Percentiles rank a stretch among this genome's conserved stretches.
Evolutionary conservation across 306 rosid genomes (phyloP).

Genomic region (Coriaria nepalensis): DNA sequence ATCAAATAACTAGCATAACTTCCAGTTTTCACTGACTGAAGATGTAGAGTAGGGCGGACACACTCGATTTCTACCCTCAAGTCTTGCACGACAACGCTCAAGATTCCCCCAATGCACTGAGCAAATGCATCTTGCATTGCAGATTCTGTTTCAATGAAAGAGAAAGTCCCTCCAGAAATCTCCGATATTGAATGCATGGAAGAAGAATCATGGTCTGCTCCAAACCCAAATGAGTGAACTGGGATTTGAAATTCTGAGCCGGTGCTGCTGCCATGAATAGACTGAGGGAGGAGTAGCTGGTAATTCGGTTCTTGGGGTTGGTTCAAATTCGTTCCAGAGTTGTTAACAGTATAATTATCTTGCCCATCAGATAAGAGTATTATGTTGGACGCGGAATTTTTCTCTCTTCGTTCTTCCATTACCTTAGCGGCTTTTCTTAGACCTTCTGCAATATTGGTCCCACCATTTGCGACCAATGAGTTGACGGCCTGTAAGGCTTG

Average conservation of each 20-base stretch:
- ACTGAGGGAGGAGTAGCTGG: conserved; percentile 65
- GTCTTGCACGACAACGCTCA: conserved; percentile 89
- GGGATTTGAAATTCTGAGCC: conserved; percentile 78
- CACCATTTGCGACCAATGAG: conserved; percentile 95
- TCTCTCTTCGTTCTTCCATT: conserved; percentile 83
- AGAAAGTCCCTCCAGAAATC: conserved; percentile 91
- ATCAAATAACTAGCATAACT: conserved; percentile 58
- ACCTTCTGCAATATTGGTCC: conserved; percentile 96
- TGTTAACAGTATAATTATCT: conserved; percentile 70
- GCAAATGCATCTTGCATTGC: conserved; percentile 96
- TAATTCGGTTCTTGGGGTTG: conserved; percentile 54
- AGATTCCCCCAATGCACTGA: conserved; percentile 92
- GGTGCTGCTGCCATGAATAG: conserved; percentile 41
- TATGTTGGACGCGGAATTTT: conserved; percentile 76
- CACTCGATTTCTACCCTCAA: conserved; percentile 72
- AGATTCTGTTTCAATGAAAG: conserved; percentile 89
- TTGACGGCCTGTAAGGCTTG: conserved; percentile 93
- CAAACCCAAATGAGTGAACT: conserved; percentile 90
- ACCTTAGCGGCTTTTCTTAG: conserved; percentile 84
- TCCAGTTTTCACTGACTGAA: conserved; percentile 71
- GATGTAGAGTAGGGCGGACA: conserved; percentile 27
- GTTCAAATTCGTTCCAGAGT: conserved; percentile 46
- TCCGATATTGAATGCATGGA: conserved; percentile 94
- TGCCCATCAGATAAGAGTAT: conserved; percentile 90
- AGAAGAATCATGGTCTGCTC: conserved; percentile 87